These are phyloP conservation scores for Cucurbita argyrosperma DNA, from an alignment of 306 rosid genomes.

Conservation along the genomic window DNA sequence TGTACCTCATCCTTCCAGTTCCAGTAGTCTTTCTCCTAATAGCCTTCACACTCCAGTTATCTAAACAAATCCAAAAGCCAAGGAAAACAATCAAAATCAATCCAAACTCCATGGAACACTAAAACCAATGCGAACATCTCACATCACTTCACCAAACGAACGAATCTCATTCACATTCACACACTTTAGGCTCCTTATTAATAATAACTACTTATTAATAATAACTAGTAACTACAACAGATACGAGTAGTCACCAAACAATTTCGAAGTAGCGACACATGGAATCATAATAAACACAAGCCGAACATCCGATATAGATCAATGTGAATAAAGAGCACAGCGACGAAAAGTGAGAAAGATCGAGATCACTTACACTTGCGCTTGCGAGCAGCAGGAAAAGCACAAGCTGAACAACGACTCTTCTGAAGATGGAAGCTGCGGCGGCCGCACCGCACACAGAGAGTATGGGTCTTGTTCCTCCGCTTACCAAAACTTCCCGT, in stretches of 20 bases:
- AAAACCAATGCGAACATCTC: not conserved
- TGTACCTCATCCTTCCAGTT: slow-evolving; percentile 94
- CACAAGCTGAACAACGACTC: slow-evolving; percentile 91
- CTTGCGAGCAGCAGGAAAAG: slow-evolving; percentile 85
- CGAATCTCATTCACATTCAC: not conserved
- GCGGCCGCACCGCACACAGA: slow-evolving; percentile 93
- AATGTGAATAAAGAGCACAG: not conserved
- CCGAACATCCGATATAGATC: not conserved
- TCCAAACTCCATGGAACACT: not conserved
- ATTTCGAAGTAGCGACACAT: not conserved
- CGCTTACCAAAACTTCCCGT: slow-evolving; percentile 97
- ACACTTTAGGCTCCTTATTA: not conserved
- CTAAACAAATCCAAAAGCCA: slow-evolving; percentile 15
- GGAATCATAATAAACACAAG: not conserved
- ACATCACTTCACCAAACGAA: not conserved
- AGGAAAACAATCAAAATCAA: not conserved
- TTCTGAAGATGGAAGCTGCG: slow-evolving; percentile 97
- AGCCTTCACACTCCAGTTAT: slow-evolving; percentile 96
- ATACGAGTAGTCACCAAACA: not conserved
- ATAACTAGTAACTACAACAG: not conserved
- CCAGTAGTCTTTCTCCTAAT: slow-evolving; percentile 98
- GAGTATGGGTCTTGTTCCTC: slow-evolving; percentile 97
- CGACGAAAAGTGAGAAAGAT: not conserved
- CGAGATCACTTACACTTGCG: slow-evolving; percentile 43
- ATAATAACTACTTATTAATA: not conserved